Evolutionary conservation across 768 basidiomycete genomes (phyloP), one percentile per base, ranked within the genome.

Genomic region (Tricholoma terreum): DNA sequence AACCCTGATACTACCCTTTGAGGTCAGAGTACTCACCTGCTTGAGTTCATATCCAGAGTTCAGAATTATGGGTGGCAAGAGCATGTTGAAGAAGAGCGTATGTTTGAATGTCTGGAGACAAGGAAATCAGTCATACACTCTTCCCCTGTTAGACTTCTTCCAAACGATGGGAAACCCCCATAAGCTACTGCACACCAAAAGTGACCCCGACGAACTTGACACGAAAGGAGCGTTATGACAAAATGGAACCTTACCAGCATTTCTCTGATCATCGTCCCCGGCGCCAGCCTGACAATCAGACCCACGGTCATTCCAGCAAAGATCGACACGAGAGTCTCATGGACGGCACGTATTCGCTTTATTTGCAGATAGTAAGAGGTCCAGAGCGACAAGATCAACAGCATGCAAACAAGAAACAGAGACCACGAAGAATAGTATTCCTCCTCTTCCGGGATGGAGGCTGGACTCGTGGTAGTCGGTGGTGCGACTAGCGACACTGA

Each of bases 311-410:
- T 98, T 40, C 97, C 94, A 6, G 94, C 94, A 68, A 94, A 85
- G 61, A 98, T 94, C 19, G 95, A 90, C 17, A 99, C 91, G 30
- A 98, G 79, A 0, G 97, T 99, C 75, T 99, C 97, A 65, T 99
- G 94, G 11, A 99, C 84, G 15, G 92, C 90, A 55, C 94, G 85
- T 75, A 99, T 99, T 50, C 90, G 83, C 71, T 95, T 94, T 67
- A 98, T 92, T 79, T 98, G 95, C 4, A 99, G 85, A 68, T 98
- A 98, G 77, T 99, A 99, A 24, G 92, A 94, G 19, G 94, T 97
- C 84, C 89, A 92, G 57, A 99, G 83, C 7, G 96, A 97, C 61
- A 97, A 78, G 54, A 98, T 90, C 59, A 99, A 88, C 33, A 99
- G 86, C 60, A 92, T 72, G 77, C 92, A 92, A 64, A 94, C 92